Base-by-base conservation (phyloP, 768 basidiomycete species). In the Boletus pseudo-olivaceus region DNA sequence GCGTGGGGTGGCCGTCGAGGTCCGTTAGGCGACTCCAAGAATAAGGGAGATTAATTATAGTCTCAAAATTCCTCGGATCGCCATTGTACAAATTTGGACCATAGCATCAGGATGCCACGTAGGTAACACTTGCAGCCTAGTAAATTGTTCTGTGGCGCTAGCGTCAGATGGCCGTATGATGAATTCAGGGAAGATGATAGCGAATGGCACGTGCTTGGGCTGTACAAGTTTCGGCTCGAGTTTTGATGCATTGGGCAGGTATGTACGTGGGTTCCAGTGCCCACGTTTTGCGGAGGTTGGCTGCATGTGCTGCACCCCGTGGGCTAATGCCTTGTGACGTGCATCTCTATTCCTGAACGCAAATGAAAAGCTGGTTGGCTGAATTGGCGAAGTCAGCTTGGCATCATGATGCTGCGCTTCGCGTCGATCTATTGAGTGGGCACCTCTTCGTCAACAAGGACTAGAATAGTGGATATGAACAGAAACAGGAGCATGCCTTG, bases 41-140 rank as follows among this genome's bases (percentile, higher is more conserved):
- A n/a, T 17, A 19, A 37, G 15, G 27, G 3, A n/a, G n/a, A 23
- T 29, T 47, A 51, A 63, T 48, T 41, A 47, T 59, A 47, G 7
- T 34, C 20, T 35, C 15, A 6, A 40, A 17, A 39, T 44, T 43
- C 56, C 37, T 47, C 40, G 46, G 42, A 48, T 17, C n/a, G 45
- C n/a, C 23, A 46, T 1, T 19, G 42, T 20, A 35, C 37, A 20
- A 20, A 49, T 43, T 51, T 14, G n/a, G 17, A 27, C 5, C 27
- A 26, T 20, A 39, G n/a, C 30, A 23, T n/a, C 30, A 45, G 15
- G 19, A 47, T 62, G 34, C 33, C 50, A 54, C 37, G 47, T 19
- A 32, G 33, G 20, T 39, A 26, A 26, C 17, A 19, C 23, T 23
- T 23, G 23, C 23, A 23, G 23, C 23, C 23, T 23, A 23, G 23